These are phyloP conservation scores for Sphagnum contortum DNA, from an alignment of 225 moss, liverwort and hornwort species.

Conservation along the genomic window DNA sequence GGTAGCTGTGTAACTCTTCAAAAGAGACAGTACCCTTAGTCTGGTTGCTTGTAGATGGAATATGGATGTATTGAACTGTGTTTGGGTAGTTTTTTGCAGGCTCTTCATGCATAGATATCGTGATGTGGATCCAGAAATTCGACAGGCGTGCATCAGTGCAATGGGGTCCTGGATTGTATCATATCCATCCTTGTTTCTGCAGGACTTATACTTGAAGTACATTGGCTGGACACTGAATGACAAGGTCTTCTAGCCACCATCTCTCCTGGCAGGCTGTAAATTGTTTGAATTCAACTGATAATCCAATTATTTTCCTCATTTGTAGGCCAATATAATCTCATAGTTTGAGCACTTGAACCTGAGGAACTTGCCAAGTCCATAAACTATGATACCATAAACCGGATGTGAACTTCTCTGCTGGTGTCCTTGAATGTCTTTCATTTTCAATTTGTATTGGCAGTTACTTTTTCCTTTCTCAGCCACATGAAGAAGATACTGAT, in stretches of 20 bases:
- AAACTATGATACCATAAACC: too few relatives aligned
- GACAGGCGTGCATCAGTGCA: slow-evolving; percentile 84
- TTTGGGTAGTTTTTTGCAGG: slow-evolving; percentile 24
- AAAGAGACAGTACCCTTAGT: too few relatives aligned
- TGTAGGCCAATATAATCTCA: not conserved
- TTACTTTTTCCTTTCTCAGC: too few relatives aligned
- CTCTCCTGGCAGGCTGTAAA: not conserved
- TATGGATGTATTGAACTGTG: too few relatives aligned
- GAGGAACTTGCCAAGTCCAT: too few relatives aligned
- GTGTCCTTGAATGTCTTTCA: too few relatives aligned
- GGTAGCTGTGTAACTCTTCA: too few relatives aligned
- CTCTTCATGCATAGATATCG: slow-evolving; percentile 99
- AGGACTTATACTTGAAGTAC: slow-evolving; percentile 96
- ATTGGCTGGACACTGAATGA: slow-evolving; percentile 97
- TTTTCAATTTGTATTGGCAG: too few relatives aligned
- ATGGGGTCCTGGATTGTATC: slow-evolving; percentile 95
- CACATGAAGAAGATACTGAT: too few relatives aligned
- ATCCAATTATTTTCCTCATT: not conserved
- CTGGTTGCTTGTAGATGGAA: too few relatives aligned
- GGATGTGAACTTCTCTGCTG: too few relatives aligned
- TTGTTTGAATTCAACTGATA: slow-evolving; percentile 1
- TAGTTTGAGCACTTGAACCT: too few relatives aligned
- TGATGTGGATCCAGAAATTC: slow-evolving; percentile 91
- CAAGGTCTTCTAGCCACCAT: slow-evolving; percentile 39
- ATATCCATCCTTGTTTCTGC: slow-evolving; percentile 93